phyloP scores from a whole-genome alignment of 441 rosid species.

The Syzygium malaccense region DNA sequence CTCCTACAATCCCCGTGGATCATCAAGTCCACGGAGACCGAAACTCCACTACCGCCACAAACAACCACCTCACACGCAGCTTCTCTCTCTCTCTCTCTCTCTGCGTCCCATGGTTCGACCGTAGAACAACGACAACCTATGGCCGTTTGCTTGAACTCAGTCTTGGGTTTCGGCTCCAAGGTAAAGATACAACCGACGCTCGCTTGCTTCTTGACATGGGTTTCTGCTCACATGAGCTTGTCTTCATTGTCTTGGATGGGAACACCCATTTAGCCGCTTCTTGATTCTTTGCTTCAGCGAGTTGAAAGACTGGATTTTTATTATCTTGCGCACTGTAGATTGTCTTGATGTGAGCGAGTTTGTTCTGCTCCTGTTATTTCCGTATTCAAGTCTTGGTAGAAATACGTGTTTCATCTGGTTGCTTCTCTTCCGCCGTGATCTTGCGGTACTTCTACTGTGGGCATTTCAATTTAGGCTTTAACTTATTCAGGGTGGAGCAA shows the following conservation, averaged over 20 bases:
- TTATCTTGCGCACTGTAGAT: neutral
- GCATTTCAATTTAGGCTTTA: neutral
- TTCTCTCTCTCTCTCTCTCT: constrained; percentile 12
- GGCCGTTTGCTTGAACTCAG: constrained; percentile 55
- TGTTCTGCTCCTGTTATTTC: neutral
- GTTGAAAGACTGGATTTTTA: neutral
- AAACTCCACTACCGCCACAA: neutral
- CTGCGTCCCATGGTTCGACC: constrained; percentile 15
- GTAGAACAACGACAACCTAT: constrained; percentile 17
- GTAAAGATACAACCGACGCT: constrained; percentile 14
- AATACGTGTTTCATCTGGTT: neutral
- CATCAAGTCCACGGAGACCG: neutral
- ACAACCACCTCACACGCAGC: neutral
- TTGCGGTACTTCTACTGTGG: neutral
- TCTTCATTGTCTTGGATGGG: neutral
- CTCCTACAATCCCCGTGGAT: neutral
- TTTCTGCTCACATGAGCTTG: neutral
- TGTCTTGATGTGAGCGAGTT: neutral
- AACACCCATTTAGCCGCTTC: neutral
- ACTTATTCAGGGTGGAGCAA: neutral
- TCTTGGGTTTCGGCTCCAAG: constrained; percentile 38
- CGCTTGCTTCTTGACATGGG: neutral
- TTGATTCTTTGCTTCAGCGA: neutral
- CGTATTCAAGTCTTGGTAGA: neutral
- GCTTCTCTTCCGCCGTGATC: neutral